Conservation (phyloP, 805 yeast species). For the Starmerella powellii region DNA sequence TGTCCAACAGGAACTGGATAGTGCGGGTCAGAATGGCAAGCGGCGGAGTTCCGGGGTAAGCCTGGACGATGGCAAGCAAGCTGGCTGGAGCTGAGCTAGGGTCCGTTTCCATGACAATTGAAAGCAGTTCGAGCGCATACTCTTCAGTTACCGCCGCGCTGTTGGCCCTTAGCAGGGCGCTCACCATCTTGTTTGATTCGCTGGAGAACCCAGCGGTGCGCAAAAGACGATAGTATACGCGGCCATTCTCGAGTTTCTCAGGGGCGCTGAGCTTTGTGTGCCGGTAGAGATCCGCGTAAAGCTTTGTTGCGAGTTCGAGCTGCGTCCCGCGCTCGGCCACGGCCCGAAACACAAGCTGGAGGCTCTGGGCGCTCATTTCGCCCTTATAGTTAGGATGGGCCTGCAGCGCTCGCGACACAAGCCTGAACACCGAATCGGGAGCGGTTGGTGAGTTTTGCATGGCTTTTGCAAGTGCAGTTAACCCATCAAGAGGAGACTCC, state of each 20-base stretch:
- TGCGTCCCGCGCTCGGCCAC: slow-evolving; percentile 6
- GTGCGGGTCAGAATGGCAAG: slow-evolving; percentile 3
- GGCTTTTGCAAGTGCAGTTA: slow-evolving; percentile 12
- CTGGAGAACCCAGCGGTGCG: slow-evolving; percentile 13
- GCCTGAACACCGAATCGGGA: slow-evolving; percentile 16
- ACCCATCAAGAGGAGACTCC: neutral
- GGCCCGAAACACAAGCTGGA: slow-evolving; percentile 18
- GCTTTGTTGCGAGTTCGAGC: slow-evolving; percentile 18
- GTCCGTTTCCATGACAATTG: neutral
- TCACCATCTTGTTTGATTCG: slow-evolving; percentile 21
- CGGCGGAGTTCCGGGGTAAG: slow-evolving; percentile 2
- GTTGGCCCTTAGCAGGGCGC: slow-evolving; percentile 15
- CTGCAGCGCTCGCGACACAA: slow-evolving; percentile 17
- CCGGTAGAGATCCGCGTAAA: slow-evolving; percentile 21
- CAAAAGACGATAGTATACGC: slow-evolving; percentile 19
- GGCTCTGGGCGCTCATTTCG: slow-evolving; percentile 4
- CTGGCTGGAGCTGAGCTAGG: neutral
- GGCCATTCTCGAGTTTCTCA: slow-evolving; percentile 20
- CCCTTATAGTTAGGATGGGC: slow-evolving; percentile 4
- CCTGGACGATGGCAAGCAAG: slow-evolving; percentile 3
- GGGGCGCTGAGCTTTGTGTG: slow-evolving; percentile 6
- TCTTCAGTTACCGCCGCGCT: slow-evolving; percentile 6
- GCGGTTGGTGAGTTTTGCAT: slow-evolving; percentile 3
- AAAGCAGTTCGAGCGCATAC: slow-evolving; percentile 8
- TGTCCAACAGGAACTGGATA: slow-evolving; percentile 1